These are phyloP conservation scores for Cladosporium velox DNA, from an alignment of 2,329 filamentous ascomycete species.

Conservation along the genomic window DNA sequence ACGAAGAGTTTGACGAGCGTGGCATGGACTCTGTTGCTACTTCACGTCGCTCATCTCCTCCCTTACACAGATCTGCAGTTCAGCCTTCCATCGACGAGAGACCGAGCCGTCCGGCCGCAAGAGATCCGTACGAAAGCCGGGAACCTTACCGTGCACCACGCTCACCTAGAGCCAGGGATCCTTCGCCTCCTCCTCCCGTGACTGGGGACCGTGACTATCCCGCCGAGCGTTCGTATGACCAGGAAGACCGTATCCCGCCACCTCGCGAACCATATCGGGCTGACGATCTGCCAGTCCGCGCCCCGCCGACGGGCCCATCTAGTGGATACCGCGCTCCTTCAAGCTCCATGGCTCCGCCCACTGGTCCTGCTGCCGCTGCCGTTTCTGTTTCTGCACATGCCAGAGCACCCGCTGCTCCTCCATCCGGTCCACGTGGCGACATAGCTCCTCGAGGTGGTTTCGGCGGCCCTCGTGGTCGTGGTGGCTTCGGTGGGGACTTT, in stretches of 20 bases:
- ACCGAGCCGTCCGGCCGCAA: slow-evolving; percentile 27
- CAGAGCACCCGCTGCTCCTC: slow-evolving; percentile 30
- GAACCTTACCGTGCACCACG: slow-evolving; percentile 32
- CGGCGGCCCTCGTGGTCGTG: slow-evolving; percentile 39
- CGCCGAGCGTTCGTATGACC: slow-evolving; percentile 23
- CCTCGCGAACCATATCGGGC: slow-evolving; percentile 34
- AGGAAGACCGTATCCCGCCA: slow-evolving; percentile 30
- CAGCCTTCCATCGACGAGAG: slow-evolving; percentile 37
- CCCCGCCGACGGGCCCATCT: slow-evolving; percentile 35
- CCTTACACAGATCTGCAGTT: slow-evolving; percentile 52
- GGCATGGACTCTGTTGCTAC: slow-evolving; percentile 57
- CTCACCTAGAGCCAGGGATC: slow-evolving; percentile 32
- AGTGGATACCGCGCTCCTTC: slow-evolving; percentile 26
- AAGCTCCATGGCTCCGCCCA: slow-evolving; percentile 35
- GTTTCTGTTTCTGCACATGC: slow-evolving; percentile 28
- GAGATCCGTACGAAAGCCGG: slow-evolving; percentile 26
- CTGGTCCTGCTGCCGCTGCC: slow-evolving; percentile 34
- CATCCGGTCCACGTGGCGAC: slow-evolving; percentile 34
- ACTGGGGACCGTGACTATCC: slow-evolving; percentile 34
- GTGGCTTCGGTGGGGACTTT: slow-evolving; percentile 40
- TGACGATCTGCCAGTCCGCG: slow-evolving; percentile 30
- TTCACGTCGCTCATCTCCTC: slow-evolving; percentile 64
- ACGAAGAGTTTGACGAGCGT: slow-evolving; percentile 51
- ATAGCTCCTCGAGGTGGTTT: slow-evolving; percentile 42
- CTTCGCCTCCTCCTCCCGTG: slow-evolving; percentile 24